A percentile compares a stretch with the other conserved stretches of the same genome.
Conservation (phyloP, 2,329 filamentous ascomycete species). For the Fusarium sp. region DNA sequence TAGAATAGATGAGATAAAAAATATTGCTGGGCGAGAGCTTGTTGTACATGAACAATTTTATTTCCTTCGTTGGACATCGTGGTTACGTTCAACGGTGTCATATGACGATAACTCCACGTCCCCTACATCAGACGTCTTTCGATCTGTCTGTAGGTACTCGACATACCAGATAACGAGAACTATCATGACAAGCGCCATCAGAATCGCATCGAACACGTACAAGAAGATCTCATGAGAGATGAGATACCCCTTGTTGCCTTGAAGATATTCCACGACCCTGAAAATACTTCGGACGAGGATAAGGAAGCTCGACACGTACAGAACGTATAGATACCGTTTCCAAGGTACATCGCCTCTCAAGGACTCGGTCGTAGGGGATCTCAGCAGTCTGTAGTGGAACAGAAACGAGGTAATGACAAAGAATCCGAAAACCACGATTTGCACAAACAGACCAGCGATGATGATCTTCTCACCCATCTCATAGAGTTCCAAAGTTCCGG, state of each 20-base stretch:
- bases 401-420: constrained; percentile 16
- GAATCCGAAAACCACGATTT: constrained; percentile 15
- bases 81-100: not conserved
- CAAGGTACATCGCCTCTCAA: not conserved
- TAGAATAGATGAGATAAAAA: too few relatives aligned
- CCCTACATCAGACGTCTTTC: not conserved
- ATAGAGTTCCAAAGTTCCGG: constrained; percentile 1
- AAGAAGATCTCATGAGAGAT: constrained; percentile 14
- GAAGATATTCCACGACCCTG: constrained; percentile 8
- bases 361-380: constrained; percentile 1
- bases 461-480: constrained; percentile 19
- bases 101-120: not conserved
- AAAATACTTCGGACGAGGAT: constrained; percentile 23
- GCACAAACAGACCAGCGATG: constrained; percentile 5
- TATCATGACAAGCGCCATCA: constrained; percentile 15
- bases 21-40: too few relatives aligned
- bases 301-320: constrained; percentile 14
- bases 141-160: not conserved
- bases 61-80: not conserved
- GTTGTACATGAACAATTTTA: not conserved
- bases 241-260: constrained; percentile 9
- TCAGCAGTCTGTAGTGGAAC: constrained; percentile 1
- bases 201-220: constrained; percentile 16
- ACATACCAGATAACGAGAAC: constrained; percentile 18
- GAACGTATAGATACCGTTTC: constrained; percentile 14